phyloP scores from a whole-genome alignment of 352 stramenopile genomes.

The Phytophthora pisi region DNA sequence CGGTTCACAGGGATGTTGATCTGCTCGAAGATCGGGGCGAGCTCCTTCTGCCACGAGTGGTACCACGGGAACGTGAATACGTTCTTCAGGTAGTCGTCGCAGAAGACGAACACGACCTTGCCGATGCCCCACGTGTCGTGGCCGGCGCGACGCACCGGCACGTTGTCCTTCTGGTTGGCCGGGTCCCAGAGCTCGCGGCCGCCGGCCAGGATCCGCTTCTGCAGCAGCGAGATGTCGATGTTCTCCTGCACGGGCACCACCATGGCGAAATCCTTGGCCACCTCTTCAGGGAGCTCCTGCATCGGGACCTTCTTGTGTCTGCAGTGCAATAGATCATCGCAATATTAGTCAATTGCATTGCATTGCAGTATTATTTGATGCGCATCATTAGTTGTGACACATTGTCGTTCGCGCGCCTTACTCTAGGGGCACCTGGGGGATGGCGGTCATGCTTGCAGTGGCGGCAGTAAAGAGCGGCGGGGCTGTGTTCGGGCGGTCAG shows the following conservation, averaged over 20 bases:
- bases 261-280: conserved; percentile 50
- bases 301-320: conserved; percentile 81
- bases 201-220: conserved; percentile 57
- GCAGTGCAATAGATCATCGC: not conserved
- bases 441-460: conserved; percentile 28
- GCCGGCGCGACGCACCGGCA: conserved; percentile 92
- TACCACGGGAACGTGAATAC: conserved; percentile 97
- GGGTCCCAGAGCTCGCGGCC: conserved; percentile 73
- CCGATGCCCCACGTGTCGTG: conserved; percentile 98
- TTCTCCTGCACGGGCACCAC: conserved; percentile 63
- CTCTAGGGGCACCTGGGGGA: conserved; percentile 48
- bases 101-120: conserved; percentile 98
- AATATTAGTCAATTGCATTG: not conserved
- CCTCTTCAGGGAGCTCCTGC: conserved; percentile 50
- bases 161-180: conserved; percentile 81
- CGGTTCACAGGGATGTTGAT: conserved; percentile 84
- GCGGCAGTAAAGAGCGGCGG: not conserved
- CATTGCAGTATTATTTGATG: not conserved
- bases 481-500: conserved; percentile 10
- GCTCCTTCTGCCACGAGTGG: conserved; percentile 76
- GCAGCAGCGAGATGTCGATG: conserved; percentile 68
- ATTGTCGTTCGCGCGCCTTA: conserved; percentile 8
- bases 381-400: not conserved
- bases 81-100: conserved; percentile 97
- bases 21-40: conserved; percentile 90